Base-by-base conservation (phyloP, 768 basidiomycete genomes). In the Suillus decipiens region DNA sequence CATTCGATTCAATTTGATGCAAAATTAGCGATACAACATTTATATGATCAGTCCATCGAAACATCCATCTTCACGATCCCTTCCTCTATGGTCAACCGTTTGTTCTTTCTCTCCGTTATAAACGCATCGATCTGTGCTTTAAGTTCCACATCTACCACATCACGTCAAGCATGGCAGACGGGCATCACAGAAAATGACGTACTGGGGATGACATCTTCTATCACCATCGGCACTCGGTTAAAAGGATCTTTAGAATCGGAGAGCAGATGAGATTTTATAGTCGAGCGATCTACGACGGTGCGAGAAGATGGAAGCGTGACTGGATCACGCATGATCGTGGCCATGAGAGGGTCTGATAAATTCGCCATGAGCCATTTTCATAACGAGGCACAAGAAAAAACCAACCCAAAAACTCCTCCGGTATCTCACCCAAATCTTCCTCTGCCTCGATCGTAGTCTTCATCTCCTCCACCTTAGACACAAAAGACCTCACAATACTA, bases 191-290 rank as follows among this genome's bases (percentile, higher is more conserved):
- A 33, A 45, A 17, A 55, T n/a, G 61, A 9, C 87, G 67, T 69
- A 94, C 95, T 77, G 33, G 93, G 85, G 63, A 88, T 73, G 15
- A 96, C 89, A 12, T 96, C 91, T 61, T 90, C 90, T 66, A 95
- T 86, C 11, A 80, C 75, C 33, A 97, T 79, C 2, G 96, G 93
- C 39, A 82, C 79, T 34, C 97, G 89, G 76, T 98, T 99, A 84
- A 99, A 99, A 1, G 97, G 97, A 75, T 99, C 97, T 60, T 87
- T 92, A 19, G 88, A 77, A 69, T 97, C 96, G 0, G 95, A 96
- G 22, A 99, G 79, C 41, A 98, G 78, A 74, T 97, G 95, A 1
- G 95, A 91, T 70, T 96, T 96, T 80, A 99, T 99, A 2, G 96
- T 98, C 2, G 90, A 82, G 28, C 92, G 86, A 74, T 99, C 97